Base-by-base conservation (phyloP, 2,329 filamentous ascomycete species). In the Phialocephala sp. region DNA sequence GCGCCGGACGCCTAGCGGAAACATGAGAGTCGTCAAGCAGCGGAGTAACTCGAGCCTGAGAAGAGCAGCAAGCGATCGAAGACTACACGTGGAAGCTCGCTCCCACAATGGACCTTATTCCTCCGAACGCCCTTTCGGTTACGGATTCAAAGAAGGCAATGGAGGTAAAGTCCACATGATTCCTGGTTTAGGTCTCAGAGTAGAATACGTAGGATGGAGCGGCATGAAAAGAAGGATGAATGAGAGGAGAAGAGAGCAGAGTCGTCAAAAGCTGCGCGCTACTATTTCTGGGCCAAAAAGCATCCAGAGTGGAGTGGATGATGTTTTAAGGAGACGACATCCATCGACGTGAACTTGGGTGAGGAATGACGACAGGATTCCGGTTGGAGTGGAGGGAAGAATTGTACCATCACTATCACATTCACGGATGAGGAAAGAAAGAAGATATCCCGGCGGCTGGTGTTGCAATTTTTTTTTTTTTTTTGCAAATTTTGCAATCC, bases 261-360 rank as follows among this genome's bases (percentile, higher is more conserved):
- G 87, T 60, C 84, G 82, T 24, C 81, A 84, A 65, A 85, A 86
- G 72, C 78, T 90, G 61, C 81, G 87, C 8, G 79, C 83, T 69
- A 88, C 82, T 75, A 90, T 90, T 54, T 88, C 86, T 66, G 82
- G 80, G 5, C 87, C 87, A 0, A 81, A 78, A 27, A 84, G 65
- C 18, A 65, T 76, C 11, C 70, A 69, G 37, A 73, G 68, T 62
- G 74, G 75, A 3, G 64, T 75, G 32, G 73, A 76, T 65, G 74
- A 76, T 64, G 73, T 76, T 55, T 62, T 76, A 1, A 57, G 65
- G 12, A 57, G 61, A 24, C 50, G 50, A 54, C 2, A 54, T 27
- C 14, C 50, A 3, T 54, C 45, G 45, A 24, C 4, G 11, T 35
- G 24, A 54, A 3, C 24, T 47, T 47, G 43, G 20, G 24, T 6